Base-by-base conservation (phyloP, 352 stramenopile genomes). In the Globisporangium paddicum region DNA sequence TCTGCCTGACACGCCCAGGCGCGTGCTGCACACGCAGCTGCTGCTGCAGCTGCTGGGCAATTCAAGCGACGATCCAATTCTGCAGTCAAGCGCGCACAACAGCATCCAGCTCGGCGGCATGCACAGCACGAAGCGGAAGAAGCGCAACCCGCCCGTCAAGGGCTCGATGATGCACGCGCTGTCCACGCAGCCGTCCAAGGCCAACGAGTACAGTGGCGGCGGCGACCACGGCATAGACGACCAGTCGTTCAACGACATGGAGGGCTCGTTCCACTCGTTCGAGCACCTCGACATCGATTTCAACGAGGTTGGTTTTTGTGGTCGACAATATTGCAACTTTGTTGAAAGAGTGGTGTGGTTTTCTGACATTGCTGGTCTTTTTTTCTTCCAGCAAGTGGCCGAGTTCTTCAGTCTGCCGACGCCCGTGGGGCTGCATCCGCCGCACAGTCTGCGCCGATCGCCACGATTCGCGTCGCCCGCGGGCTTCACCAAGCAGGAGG, bases 221-320 rank as follows among this genome's bases (percentile, higher is more conserved):
- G 45, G 51, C 19, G 45, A 59, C 4, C 35, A 60, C 26, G 34
- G 7, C 32, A 62, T 72, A 3, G 68, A 68, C 13, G 63, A 71
- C 5, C 58, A 67, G 30, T 34, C 70, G 44, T 82, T 85, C 50
- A 66, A 70, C 48, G 77, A 89, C 41, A 75, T 89, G 62, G 83
- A 87, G 35, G 68, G 67, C 13, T 84, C 80, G 0, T 82, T 90
- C 60, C 80, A 93, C 50, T 70, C 79, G 16, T 90, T 94, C 40
- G 84, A 90, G 50, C 77, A 91, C 51, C 70, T 92, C n/a, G 84
- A 94, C 46, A 88, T 94, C 55, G 84, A 94, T 62, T 91, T 94
- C 55, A 92, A 90, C 56, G 84, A 87, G 73, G 79, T 89, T 55
- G 37, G 45, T 54, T 14, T 35, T 18, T 37, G 28, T 32, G 28